A percentile compares a stretch with the other conserved stretches of the same genome.
Evolutionary conservation across 192 early-diverging fungal species (phyloP).

Genomic region (Rhizoclosmatium sp.): DNA sequence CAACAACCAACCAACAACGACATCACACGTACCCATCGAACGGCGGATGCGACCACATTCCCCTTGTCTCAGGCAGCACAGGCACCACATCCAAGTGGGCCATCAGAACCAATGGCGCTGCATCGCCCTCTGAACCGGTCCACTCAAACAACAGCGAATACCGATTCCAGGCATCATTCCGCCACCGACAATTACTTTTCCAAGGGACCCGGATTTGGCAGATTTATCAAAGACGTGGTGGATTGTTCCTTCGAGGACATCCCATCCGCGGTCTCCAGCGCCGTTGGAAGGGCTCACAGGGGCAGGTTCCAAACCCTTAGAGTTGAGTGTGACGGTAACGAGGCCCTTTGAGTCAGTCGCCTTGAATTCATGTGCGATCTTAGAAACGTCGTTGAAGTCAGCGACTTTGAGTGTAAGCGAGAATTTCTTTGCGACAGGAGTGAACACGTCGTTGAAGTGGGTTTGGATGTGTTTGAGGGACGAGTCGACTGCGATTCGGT

Average conservation of each 20-base stretch:
- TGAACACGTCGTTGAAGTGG: conserved; percentile 24
- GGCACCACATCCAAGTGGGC: conserved; percentile 50
- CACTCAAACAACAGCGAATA: conserved; percentile 48
- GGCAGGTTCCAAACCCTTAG: conserved; percentile 39
- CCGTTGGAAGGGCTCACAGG: conserved; percentile 32
- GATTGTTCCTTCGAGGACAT: conserved; percentile 46
- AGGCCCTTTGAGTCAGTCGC: not conserved
- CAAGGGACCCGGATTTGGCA: not conserved
- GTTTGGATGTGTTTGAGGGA: not conserved
- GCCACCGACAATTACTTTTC: not conserved
- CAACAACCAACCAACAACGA: no score
- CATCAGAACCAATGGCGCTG: conserved; percentile 35
- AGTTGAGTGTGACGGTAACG: not conserved
- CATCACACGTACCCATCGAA: conserved; percentile 3
- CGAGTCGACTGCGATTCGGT: conserved; percentile 41
- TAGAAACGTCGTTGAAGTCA: not conserved
- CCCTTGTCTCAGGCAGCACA: conserved; percentile 23
- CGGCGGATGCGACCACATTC: conserved; percentile 42
- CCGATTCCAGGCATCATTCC: conserved; percentile 15
- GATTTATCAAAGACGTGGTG: conserved; percentile 32
- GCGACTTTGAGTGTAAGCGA: conserved; percentile 2
- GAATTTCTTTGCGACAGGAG: not conserved
- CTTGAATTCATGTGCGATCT: not conserved
- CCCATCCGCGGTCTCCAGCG: conserved; percentile 17
- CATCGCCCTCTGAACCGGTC: conserved; percentile 28